A percentile compares a stretch with the other conserved stretches of the same genome.
Evolutionary conservation across 2,329 filamentous ascomycete genomes (phyloP).

Genomic region (Penicillium sp.): DNA sequence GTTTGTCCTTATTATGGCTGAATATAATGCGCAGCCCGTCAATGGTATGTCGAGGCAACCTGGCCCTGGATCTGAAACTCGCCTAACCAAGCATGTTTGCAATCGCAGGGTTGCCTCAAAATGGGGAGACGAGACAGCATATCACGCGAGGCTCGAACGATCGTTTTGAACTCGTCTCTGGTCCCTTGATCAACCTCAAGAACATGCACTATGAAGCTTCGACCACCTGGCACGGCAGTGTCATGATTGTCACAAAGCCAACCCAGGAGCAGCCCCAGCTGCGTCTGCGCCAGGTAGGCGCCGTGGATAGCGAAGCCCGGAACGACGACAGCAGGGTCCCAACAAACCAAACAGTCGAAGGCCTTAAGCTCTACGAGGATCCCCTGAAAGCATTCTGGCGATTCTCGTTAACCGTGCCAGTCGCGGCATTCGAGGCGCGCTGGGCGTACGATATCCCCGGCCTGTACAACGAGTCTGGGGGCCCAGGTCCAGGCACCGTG

Average conservation of each 20-base stretch:
- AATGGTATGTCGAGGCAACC: conserved; percentile 18
- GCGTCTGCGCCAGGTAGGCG: conserved; percentile 41
- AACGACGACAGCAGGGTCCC: conserved; percentile 11
- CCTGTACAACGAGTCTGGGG: conserved; percentile 59
- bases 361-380: conserved; percentile 61
- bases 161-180: conserved; percentile 44
- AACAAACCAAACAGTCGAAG: conserved; percentile 32
- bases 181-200: conserved; percentile 51
- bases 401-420: conserved; percentile 60
- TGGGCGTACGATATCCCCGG: conserved; percentile 76
- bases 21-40: conserved; percentile 10
- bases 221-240: conserved; percentile 73
- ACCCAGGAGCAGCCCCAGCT: conserved; percentile 64
- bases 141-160: conserved; percentile 13
- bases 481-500: conserved; percentile 54
- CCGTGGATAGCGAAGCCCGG: conserved; percentile 27
- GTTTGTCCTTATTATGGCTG: conserved; percentile 18
- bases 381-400: conserved; percentile 58
- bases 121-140: conserved; percentile 21
- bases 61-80: background rate
- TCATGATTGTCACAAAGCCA: conserved; percentile 75
- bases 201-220: conserved; percentile 41
- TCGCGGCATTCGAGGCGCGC: conserved; percentile 67
- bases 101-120: conserved; percentile 18
- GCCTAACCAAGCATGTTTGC: background rate